Conservation (phyloP, 495 filamentous ascomycete genomes). For the Talaromyces borbonicus region DNA sequence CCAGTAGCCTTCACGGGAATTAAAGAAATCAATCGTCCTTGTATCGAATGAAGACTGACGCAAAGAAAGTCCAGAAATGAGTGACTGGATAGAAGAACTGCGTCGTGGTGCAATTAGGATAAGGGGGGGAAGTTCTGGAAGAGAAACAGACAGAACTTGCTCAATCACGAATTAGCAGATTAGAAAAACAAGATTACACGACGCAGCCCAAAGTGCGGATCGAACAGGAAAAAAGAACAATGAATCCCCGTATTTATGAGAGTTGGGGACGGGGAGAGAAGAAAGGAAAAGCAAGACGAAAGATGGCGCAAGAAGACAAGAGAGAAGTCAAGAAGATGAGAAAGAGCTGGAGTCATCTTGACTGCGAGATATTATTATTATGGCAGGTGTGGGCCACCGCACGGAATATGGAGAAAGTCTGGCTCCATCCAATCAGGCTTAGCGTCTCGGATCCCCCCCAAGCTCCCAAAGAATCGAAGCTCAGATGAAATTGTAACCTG, state of each 20-base stretch:
- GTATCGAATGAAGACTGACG: not conserved
- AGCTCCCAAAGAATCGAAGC: no score
- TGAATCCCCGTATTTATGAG: not conserved
- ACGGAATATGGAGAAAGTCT: not conserved
- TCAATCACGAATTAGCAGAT: not conserved
- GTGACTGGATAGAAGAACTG: conserved; percentile 4
- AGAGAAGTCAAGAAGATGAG: no score
- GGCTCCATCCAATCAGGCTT: not conserved
- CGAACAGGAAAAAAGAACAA: not conserved
- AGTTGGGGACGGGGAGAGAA: not conserved
- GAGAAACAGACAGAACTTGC: not conserved
- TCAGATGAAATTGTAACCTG: no score
- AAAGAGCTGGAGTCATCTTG: not conserved
- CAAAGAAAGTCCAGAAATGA: not conserved
- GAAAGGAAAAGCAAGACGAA: not conserved
- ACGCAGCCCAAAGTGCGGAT: not conserved
- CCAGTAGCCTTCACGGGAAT: no score
- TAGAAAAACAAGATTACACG: not conserved
- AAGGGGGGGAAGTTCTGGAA: conserved; percentile 2
- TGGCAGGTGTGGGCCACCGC: conserved; percentile 1
- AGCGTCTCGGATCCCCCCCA: not conserved
- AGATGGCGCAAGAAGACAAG: conserved; percentile 4
- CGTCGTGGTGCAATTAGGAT: not conserved
- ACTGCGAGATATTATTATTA: not conserved
- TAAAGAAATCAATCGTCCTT: not conserved